Base-by-base conservation (phyloP, 495 filamentous ascomycete genomes). In the Trichocladium uniseriatum region DNA sequence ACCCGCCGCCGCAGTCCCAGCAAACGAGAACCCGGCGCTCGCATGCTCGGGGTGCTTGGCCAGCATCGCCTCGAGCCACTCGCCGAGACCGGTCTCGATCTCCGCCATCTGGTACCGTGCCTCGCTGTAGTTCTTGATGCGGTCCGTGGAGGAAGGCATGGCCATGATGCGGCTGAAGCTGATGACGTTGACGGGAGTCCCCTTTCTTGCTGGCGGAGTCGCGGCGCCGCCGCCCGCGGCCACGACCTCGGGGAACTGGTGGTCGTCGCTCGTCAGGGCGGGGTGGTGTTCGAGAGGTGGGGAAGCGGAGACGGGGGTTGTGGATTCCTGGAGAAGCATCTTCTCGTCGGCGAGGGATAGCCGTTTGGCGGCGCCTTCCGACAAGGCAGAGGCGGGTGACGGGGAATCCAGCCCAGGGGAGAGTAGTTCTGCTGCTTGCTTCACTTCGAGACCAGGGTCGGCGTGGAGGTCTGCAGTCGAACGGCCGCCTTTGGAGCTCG, bases 161-260 rank as follows among this genome's bases (percentile, higher is more conserved):
- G 77, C 76, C 41, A 87, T 68, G 40, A 92, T 91, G 32, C 89
- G 81, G 19, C 83, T 77, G 65, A 89, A 89, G 6, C 76, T 65
- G 19, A 77, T 57, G 9, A 78, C 63, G 43, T 69, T 78, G 19
- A 67, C 58, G 14, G 60, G 4, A 8, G 24, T 27, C 4, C 4
- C 8, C 32, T 27, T 36, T 38, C 45, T 55, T 15, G 40, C 38
- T 8, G 61, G 24, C 8, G 34, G n/a, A 21, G 43, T 18, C 5
- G 9, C 13, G 5, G 35, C 10, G n/a, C n/a, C n/a, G n/a, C n/a
- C n/a, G n/a, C n/a, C n/a, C n/a, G n/a, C n/a, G 32, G 14, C 14
- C 43, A 13, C 22, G 24, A 32, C 37, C 15, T 8, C 13, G 8
- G 22, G 48, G 5, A 15, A 20, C 19, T 31, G 38, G 3, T 42